These are phyloP conservation scores for Hyaloscypha hepaticicola DNA, from an alignment of 495 filamentous ascomycete genomes.

Conservation along the genomic window DNA sequence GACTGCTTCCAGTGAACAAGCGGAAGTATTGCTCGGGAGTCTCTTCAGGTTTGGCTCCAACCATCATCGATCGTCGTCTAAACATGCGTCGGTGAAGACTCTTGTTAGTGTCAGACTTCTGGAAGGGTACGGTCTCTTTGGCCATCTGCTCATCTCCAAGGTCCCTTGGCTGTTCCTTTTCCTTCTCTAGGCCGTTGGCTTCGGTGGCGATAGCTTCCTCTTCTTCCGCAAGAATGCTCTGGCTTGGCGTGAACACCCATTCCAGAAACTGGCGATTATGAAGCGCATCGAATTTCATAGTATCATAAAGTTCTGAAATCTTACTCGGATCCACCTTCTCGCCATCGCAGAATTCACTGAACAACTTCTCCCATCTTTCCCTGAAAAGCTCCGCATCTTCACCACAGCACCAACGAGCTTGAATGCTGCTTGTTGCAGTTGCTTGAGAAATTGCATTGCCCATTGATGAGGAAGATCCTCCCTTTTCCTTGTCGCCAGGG, in stretches of 20 bases:
- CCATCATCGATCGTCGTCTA: constrained; percentile 50
- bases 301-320: constrained; percentile 96
- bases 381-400: constrained; percentile 94
- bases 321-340: constrained; percentile 99
- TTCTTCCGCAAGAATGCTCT: constrained; percentile 64
- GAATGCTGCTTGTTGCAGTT: constrained; percentile 64
- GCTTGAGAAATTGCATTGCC: constrained; percentile 53
- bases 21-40: constrained; percentile 69
- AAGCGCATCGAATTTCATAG: constrained; percentile 98
- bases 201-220: constrained; percentile 28
- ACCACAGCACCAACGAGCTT: constrained; percentile 92
- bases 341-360: constrained; percentile 90
- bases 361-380: constrained; percentile 98
- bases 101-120: constrained; percentile 36
- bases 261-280: constrained; percentile 97
- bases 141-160: constrained; percentile 37
- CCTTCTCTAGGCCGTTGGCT: constrained; percentile 41
- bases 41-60: constrained; percentile 12
- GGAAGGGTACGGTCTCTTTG: constrained; percentile 27
- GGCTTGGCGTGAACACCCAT: constrained; percentile 90
- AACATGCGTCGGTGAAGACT: constrained; percentile 51
- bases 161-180: constrained; percentile 24
- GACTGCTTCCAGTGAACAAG: constrained; percentile 71
- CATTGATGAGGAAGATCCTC: constrained; percentile 40
- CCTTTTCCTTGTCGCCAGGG: constrained; percentile 40